Evolutionary conservation across 1,139 yeast genomes (phyloP).

Genomic region (Kodamaea sp.): DNA sequence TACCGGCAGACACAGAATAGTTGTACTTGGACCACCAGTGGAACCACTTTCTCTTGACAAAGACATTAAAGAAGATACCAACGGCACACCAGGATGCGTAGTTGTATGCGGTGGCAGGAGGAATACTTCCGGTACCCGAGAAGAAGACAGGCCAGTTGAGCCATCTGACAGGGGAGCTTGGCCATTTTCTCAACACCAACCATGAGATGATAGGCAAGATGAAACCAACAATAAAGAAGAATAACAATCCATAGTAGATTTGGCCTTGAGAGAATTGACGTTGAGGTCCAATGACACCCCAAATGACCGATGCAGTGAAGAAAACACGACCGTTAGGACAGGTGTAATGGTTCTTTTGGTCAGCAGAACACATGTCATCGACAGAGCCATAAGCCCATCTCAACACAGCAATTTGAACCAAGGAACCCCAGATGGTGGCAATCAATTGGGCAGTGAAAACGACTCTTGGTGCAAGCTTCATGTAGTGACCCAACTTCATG

Average conservation of each 20-base stretch:
- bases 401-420: slow-evolving; percentile 47
- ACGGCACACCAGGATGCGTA: slow-evolving; percentile 42
- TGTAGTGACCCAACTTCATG: slow-evolving; percentile 56
- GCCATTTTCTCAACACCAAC: slow-evolving; percentile 50
- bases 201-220: slow-evolving; percentile 42
- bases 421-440: slow-evolving; percentile 48
- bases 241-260: slow-evolving; percentile 39
- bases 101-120: slow-evolving; percentile 50
- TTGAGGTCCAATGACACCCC: slow-evolving; percentile 50
- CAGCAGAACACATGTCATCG: slow-evolving; percentile 46
- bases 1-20: slow-evolving; percentile 57
- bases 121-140: slow-evolving; percentile 49
- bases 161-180: slow-evolving; percentile 46
- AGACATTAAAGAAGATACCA: slow-evolving; percentile 35
- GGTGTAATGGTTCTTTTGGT: slow-evolving; percentile 40
- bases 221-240: slow-evolving; percentile 45
- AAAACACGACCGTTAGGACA: slow-evolving; percentile 48
- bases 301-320: slow-evolving; percentile 48
- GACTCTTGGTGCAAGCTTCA: slow-evolving; percentile 51
- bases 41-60: slow-evolving; percentile 41
- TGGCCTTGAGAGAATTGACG: slow-evolving; percentile 42
- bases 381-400: slow-evolving; percentile 48
- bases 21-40: slow-evolving; percentile 71
- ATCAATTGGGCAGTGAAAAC: slow-evolving; percentile 47
- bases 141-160: slow-evolving; percentile 51